Evolutionary conservation across 352 stramenopile species (phyloP).

Genomic region (Halophytophthora batemanensis): DNA sequence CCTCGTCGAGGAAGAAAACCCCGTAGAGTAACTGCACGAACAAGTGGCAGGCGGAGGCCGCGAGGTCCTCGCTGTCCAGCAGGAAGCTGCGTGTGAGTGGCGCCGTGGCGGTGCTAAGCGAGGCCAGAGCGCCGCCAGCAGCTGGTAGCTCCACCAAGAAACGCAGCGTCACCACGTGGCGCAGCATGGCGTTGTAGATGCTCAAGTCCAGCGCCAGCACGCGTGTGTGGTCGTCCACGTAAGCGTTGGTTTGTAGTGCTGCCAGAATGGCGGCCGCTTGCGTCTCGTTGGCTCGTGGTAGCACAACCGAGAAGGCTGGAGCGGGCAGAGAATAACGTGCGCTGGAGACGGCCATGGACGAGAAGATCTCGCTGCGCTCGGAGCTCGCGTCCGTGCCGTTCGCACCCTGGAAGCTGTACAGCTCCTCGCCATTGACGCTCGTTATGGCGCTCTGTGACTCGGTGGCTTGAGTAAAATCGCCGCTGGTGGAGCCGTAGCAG

Average conservation of each 20-base stretch:
- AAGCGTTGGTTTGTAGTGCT: constrained; percentile 24
- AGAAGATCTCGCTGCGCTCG: constrained; percentile 37
- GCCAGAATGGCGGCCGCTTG: constrained; percentile 20
- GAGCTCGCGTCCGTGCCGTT: constrained; percentile 30
- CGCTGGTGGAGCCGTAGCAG: constrained; percentile 14
- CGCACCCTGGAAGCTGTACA: constrained; percentile 31
- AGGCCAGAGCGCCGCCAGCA: constrained; percentile 32
- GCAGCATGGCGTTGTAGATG: constrained; percentile 49
- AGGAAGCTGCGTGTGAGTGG: constrained; percentile 46
- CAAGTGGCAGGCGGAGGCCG: constrained; percentile 26
- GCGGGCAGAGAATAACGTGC: constrained; percentile 23
- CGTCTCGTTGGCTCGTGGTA: constrained; percentile 20
- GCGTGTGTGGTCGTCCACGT: constrained; percentile 41
- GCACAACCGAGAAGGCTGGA: constrained; percentile 41
- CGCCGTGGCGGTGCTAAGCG: constrained; percentile 18
- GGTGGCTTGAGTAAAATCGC: constrained; percentile 10
- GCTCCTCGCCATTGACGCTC: background rate
- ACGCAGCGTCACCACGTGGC: constrained; percentile 30
- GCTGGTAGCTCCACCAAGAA: constrained; percentile 50
- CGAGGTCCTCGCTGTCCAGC: constrained; percentile 23
- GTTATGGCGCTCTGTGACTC: constrained; percentile 12
- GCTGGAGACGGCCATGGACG: constrained; percentile 26
- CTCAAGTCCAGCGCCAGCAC: constrained; percentile 46
- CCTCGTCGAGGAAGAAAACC: constrained; percentile 45
- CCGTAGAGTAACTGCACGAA: constrained; percentile 38